Conservation (phyloP, 768 basidiomycete genomes). For the Sarcomyxa edulis region DNA sequence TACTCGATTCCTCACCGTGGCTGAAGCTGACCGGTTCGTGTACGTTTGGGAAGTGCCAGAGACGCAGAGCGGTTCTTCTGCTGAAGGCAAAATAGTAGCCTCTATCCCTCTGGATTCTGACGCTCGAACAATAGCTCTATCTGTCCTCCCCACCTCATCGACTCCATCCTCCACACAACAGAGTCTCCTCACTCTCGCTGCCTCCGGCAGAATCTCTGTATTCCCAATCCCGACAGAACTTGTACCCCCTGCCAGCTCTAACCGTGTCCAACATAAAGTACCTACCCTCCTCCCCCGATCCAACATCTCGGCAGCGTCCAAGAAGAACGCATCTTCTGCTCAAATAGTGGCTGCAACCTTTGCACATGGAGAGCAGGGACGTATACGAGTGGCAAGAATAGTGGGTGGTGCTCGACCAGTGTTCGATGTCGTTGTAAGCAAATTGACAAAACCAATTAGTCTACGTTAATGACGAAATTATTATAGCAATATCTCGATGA, state of each 20-base stretch:
- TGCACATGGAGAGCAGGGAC: slow-evolving; percentile 31
- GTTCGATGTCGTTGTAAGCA: slow-evolving; percentile 55
- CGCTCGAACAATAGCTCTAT: slow-evolving; percentile 39
- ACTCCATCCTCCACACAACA: slow-evolving; percentile 23
- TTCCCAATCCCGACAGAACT: slow-evolving; percentile 48
- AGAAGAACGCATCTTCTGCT: slow-evolving; percentile 26
- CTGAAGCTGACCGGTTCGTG: slow-evolving; percentile 57
- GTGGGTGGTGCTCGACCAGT: slow-evolving; percentile 52
- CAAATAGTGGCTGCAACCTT: slow-evolving; percentile 45
- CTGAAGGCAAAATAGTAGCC: slow-evolving; percentile 50
- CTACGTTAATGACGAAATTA: too few relatives aligned
- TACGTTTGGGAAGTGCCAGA: slow-evolving; percentile 56
- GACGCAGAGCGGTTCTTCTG: slow-evolving; percentile 17
- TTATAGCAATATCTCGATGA: slow-evolving; percentile 50
- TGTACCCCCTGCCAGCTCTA: slow-evolving; percentile 29
- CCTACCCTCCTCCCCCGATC: slow-evolving; percentile 49
- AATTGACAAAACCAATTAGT: too few relatives aligned
- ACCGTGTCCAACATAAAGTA: slow-evolving; percentile 38
- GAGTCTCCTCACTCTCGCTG: slow-evolving; percentile 48
- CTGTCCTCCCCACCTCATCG: slow-evolving; percentile 21
- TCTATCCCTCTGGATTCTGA: slow-evolving; percentile 62
- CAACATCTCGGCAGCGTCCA: slow-evolving; percentile 34
- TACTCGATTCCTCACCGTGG: slow-evolving; percentile 51
- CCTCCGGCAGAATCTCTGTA: slow-evolving; percentile 54
- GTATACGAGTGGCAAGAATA: slow-evolving; percentile 48